These are phyloP conservation scores for Saksenaea oblongispora DNA, from an alignment of 371 early-diverging fungal species.

Conservation along the genomic window DNA sequence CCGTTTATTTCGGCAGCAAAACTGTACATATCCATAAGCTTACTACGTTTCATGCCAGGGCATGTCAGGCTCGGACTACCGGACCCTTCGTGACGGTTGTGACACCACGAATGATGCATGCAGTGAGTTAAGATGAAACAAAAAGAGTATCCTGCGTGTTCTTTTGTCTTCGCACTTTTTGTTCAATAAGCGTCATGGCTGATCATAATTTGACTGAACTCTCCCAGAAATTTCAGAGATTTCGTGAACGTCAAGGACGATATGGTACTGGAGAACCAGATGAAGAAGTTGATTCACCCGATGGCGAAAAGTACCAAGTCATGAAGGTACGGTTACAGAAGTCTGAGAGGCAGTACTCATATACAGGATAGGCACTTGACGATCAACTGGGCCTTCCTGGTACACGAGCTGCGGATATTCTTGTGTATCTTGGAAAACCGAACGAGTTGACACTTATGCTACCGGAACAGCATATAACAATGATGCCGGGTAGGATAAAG, in stretches of 20 bases:
- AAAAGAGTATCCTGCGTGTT: neutral
- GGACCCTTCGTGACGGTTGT: too few species aligned
- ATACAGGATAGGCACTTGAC: conserved; percentile 30
- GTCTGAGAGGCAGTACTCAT: neutral
- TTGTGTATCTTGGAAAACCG: conserved; percentile 52
- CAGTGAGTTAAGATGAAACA: neutral
- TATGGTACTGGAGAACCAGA: conserved; percentile 55
- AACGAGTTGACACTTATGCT: conserved; percentile 50
- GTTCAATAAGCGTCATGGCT: conserved; percentile 14
- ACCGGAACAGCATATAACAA: conserved; percentile 18
- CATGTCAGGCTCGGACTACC: too few species aligned
- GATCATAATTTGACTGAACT: conserved; percentile 35
- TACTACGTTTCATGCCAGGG: too few species aligned
- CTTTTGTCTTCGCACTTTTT: neutral
- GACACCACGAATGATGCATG: too few species aligned
- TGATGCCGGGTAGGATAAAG: conserved; percentile 42
- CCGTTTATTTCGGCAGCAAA: too few species aligned
- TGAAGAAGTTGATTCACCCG: conserved; percentile 50
- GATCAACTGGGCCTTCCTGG: conserved; percentile 46
- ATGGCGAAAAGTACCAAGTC: conserved; percentile 55
- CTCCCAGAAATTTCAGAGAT: conserved; percentile 37
- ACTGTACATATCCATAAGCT: too few species aligned
- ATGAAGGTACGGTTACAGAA: conserved; percentile 36
- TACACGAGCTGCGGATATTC: conserved; percentile 43
- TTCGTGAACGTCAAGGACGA: conserved; percentile 52